Evolutionary conservation across 2,329 filamentous ascomycete genomes (phyloP).

Genomic region (Cladophialophora bantiana): DNA sequence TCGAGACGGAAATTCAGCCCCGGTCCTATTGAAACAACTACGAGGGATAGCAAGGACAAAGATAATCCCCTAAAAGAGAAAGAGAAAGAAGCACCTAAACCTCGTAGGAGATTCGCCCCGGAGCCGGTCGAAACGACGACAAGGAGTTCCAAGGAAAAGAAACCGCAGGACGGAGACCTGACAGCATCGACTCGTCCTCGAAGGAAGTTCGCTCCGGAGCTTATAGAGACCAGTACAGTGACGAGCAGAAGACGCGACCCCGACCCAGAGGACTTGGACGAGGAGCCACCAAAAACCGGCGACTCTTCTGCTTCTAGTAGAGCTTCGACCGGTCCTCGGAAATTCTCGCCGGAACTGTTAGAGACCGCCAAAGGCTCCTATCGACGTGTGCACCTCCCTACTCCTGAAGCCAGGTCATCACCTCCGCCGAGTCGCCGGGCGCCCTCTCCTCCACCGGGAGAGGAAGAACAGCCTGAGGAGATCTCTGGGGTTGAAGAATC

Average conservation of each 20-base stretch:
- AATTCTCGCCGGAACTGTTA: conserved; percentile 79
- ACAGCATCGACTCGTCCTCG: conserved; percentile 49
- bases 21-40: conserved; percentile 42
- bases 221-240: conserved; percentile 70
- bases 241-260: conserved; percentile 24
- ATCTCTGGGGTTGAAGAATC: conserved; percentile 47
- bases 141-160: conserved; percentile 44
- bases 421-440: conserved; percentile 8
- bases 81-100: conserved; percentile 30
- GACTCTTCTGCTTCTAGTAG: conserved; percentile 31
- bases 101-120: conserved; percentile 48
- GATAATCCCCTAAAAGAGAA: conserved; percentile 24
- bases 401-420: conserved; percentile 20
- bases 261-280: conserved; percentile 30
- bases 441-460: conserved; percentile 13
- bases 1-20: conserved; percentile 43
- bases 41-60: conserved; percentile 35
- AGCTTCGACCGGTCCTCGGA: conserved; percentile 45
- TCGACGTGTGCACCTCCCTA: conserved; percentile 52
- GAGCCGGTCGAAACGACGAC: conserved; percentile 55
- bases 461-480: conserved; percentile 31
- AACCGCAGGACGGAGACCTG: conserved; percentile 37
- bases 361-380: conserved; percentile 78
- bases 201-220: conserved; percentile 71
- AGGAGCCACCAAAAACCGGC: conserved; percentile 16